Percentiles rank a stretch among this genome's conserved stretches.
These are phyloP conservation scores for Neoboletus brunneissimus DNA, from an alignment of 768 basidiomycete species.

Conservation along the genomic window DNA sequence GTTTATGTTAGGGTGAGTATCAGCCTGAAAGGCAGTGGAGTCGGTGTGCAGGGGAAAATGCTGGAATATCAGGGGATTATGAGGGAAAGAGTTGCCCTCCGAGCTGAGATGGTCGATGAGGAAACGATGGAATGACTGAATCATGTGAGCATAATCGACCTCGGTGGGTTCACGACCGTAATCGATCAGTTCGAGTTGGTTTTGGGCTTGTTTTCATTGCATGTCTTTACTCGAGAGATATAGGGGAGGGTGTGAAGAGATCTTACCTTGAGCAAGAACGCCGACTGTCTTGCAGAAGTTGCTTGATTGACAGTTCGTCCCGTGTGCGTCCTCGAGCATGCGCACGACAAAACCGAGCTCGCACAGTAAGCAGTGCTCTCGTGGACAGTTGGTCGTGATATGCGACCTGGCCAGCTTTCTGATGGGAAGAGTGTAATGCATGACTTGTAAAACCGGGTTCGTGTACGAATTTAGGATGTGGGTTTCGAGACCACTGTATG, in stretches of 20 bases:
- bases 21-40: constrained; percentile 16
- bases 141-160: constrained; percentile 81
- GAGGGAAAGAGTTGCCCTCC: constrained; percentile 64
- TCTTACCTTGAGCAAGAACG: constrained; percentile 77
- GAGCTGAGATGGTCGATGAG: constrained; percentile 78
- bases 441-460: constrained; percentile 84
- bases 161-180: constrained; percentile 74
- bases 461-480: constrained; percentile 98
- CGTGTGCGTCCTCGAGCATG: constrained; percentile 94
- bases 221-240: background rate
- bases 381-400: constrained; percentile 80
- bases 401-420: constrained; percentile 86
- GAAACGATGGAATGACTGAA: constrained; percentile 94
- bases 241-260: background rate
- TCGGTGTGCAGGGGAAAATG: constrained; percentile 12
- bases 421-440: constrained; percentile 81
- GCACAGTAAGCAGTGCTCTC: constrained; percentile 92
- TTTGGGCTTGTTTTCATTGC: constrained; percentile 44
- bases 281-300: constrained; percentile 96
- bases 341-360: constrained; percentile 92
- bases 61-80: constrained; percentile 56
- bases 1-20: constrained; percentile 12
- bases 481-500: constrained; percentile 90
- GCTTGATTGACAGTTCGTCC: constrained; percentile 92
- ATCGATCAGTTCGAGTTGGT: constrained; percentile 87